Percentiles rank a stretch among this genome's conserved stretches.
These are phyloP conservation scores for Colletotrichum echinochloae DNA, from an alignment of 2,329 filamentous ascomycete species.

Conservation along the genomic window DNA sequence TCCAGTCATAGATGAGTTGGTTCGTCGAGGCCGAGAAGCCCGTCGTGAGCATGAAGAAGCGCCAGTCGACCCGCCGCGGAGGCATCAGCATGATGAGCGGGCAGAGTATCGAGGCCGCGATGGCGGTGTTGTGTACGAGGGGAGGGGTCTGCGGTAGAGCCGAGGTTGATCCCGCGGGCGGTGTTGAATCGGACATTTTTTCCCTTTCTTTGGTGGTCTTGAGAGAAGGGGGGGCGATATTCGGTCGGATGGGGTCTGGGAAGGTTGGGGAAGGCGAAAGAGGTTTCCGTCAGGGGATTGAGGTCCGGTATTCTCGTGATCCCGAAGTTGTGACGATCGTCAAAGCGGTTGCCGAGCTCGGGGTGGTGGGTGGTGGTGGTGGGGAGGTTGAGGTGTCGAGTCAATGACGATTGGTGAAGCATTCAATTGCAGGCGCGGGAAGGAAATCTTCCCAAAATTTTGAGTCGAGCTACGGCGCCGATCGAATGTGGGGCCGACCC, in stretches of 20 bases:
- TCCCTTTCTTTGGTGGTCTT: neutral
- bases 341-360: neutral
- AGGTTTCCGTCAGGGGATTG: neutral
- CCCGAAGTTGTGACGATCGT: neutral
- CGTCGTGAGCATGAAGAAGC: constrained; percentile 62
- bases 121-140: constrained; percentile 60
- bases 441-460: constrained; percentile 12
- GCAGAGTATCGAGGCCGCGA: constrained; percentile 60
- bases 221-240: neutral
- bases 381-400: neutral
- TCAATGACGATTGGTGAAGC: constrained; percentile 19
- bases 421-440: neutral
- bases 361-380: neutral
- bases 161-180: constrained; percentile 5
- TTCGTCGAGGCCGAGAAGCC: constrained; percentile 66
- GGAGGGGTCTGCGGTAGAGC: constrained; percentile 45
- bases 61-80: constrained; percentile 63
- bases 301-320: neutral
- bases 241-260: neutral
- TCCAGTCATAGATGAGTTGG: constrained; percentile 68
- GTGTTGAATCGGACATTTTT: constrained; percentile 34
- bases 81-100: constrained; percentile 63
- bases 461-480: constrained; percentile 13
- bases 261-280: neutral
- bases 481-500: constrained; percentile 9